Base-by-base conservation (phyloP, 2,329 filamentous ascomycete species). In the Colletotrichum acutatum region DNA sequence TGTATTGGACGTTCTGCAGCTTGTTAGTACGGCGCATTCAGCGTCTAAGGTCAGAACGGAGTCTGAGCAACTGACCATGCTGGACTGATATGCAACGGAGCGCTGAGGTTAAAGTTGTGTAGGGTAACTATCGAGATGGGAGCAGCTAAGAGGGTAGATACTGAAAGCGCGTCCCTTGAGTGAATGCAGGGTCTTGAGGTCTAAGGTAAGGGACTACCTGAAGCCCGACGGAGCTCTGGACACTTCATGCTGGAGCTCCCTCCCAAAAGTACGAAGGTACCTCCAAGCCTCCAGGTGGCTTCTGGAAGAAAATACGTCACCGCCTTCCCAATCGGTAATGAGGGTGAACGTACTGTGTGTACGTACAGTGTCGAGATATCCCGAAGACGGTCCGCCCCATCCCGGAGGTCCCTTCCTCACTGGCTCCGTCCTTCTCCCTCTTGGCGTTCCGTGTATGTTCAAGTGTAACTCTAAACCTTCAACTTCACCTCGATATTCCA, bases 1-100 rank as follows among this genome's bases (percentile, higher is more conserved):
- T 97, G 86, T 96, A 97, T 63, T 95, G 88, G 57, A 93, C 92
- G 79, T 95, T 96, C 94, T 95, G 74, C 56, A 6, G 34, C 19
- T n/a, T 82, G 74, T 84, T 84, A 26, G 71, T 49, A 56, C n/a
- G 54, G 66, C 26, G 46, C 52, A 22, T 19, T 26, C 9, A 4
- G 7, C 19, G 3, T n/a, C 9, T 22, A 49, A 22, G 19, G 8
- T 22, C 58, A 30, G 24, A 12, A 30, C 19, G 24, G 7, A 24
- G 30, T 62, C 68, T 11, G 65, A 53, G 42, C 22, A 16, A 57
- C 68, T 24, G n/a, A 72, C 70, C 70, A 72, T 72, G 14, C n/a
- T 72, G 46, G 30, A 16, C 19, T 22, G 19, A 9, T 62, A 22
- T 22, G n/a, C n/a, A 26, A 5, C 22, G n/a, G 22, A 26, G 4